Base-by-base conservation (phyloP, 108 stramenopile species). In the Cyclostephanos tholiformis region DNA sequence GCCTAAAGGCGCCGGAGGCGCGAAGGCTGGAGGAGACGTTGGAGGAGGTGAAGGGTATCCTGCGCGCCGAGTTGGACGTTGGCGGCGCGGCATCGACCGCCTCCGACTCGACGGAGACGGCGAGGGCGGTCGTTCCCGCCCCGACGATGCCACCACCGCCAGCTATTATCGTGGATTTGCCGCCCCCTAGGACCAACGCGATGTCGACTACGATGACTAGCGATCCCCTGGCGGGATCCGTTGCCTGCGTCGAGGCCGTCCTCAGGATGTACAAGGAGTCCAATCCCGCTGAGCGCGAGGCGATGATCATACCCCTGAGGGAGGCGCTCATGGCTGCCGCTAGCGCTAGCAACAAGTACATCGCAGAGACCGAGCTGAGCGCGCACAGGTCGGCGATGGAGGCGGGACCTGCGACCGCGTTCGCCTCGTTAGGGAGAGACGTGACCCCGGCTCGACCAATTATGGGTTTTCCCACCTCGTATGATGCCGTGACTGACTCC, bases 171-270 rank as follows among this genome's bases (percentile, higher is more conserved):
- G 32, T 52, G 25, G 43, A 59, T 2, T 22, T 43, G 26, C 23
- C 61, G 36, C 29, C 82, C 7, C 25, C 61, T 55, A 16, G 39
- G 17, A 36, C 41, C 7, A 13, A 57, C 4, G 23, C 76, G 39
- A 44, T 74, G 29, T 57, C 85, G 27, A 57, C 74, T 57, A 51
- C 73, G 16, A 65, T 35, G 27, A 14, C 85, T 13, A 63, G 25
- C 48, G 79, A 71, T 50, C 84, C 83, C 6, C 60, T 91, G 7
- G 75, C 82, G 25, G 85, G 82, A 26, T 75, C 86, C 49, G 74
- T 94, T 19, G 89, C 90, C 23, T 90, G 88, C 53, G 86, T 91
- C 25, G 91, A 94, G 63, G 89, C 87, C 35, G 93, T 88, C 12
- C 51, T 90, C 8, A 76, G 71, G 41, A 85, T 90, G 87, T 94